A percentile compares a stretch with the other conserved stretches of the same genome.
These are phyloP conservation scores for Ceratobasidium sp. DNA, from an alignment of 1,284 basidiomycete genomes.

Conservation along the genomic window DNA sequence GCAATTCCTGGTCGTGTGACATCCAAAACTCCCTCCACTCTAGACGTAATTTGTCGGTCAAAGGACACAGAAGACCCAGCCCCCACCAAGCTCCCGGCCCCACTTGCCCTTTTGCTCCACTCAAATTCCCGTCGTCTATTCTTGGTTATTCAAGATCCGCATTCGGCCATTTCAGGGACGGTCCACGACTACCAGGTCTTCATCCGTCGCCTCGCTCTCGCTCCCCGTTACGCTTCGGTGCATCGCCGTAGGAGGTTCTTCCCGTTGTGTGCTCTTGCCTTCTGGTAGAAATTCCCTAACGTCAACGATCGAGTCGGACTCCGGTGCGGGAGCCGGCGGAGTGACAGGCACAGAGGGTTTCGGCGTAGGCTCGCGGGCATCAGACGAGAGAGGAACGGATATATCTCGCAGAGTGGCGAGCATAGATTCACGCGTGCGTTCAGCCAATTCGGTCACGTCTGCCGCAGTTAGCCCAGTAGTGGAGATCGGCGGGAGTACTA, in stretches of 20 bases:
- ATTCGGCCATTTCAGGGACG: conserved; percentile 41
- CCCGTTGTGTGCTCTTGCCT: conserved; percentile 21
- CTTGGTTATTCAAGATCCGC: neutral
- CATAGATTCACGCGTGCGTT: conserved; percentile 74
- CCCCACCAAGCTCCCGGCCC: neutral
- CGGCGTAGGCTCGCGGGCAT: conserved; percentile 42
- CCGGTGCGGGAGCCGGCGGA: conserved; percentile 1
- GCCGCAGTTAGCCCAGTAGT: conserved; percentile 70
- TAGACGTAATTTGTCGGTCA: conserved; percentile 28
- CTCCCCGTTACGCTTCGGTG: conserved; percentile 40
- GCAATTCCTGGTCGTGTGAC: conserved; percentile 35
- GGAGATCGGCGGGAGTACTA: conserved; percentile 79
- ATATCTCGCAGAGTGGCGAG: conserved; percentile 70
- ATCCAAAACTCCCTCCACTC: conserved; percentile 22
- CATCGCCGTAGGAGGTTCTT: conserved; percentile 6
- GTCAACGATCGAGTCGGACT: conserved; percentile 18
- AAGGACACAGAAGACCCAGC: conserved; percentile 16
- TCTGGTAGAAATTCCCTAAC: conserved; percentile 33
- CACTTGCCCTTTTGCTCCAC: neutral
- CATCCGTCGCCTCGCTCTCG: conserved; percentile 48
- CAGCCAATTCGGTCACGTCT: conserved; percentile 69
- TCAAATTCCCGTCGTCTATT: neutral
- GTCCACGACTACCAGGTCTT: conserved; percentile 50
- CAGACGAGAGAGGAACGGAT: conserved; percentile 50
- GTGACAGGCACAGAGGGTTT: conserved; percentile 39